Evolutionary conservation across 495 filamentous ascomycete species (phyloP).

Genomic region (Acidiella bohemica): DNA sequence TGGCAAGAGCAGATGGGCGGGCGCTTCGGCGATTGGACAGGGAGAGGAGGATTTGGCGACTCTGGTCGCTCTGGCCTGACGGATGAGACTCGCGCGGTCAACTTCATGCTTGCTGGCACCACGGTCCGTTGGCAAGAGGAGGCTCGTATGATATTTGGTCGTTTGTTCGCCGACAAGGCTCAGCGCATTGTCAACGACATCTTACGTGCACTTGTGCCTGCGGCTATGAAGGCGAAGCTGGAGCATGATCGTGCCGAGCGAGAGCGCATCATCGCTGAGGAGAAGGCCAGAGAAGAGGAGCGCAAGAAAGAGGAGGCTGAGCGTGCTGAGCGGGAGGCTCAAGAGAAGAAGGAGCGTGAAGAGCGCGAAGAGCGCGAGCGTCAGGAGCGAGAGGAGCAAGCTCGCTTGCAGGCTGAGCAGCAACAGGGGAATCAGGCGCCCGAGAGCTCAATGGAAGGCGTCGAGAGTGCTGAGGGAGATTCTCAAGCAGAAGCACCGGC

Average conservation of each 20-base stretch:
- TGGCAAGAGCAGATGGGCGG: constrained; percentile 9
- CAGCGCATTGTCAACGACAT: constrained; percentile 58
- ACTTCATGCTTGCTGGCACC: constrained; percentile 58
- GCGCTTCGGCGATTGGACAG: not conserved
- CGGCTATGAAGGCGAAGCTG: constrained; percentile 67
- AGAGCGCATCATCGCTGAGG: constrained; percentile 29
- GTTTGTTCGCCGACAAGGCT: constrained; percentile 54
- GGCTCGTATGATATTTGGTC: constrained; percentile 70
- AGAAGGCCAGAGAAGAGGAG: constrained; percentile 24
- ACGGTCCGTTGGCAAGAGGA: constrained; percentile 77
- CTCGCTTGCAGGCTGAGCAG: constrained; percentile 1
- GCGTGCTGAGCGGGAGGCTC: constrained; percentile 36
- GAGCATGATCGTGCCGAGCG: constrained; percentile 44
- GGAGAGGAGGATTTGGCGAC: not conserved
- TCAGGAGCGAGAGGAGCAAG: constrained; percentile 41
- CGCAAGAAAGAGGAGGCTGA: constrained; percentile 34
- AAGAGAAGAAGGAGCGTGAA: constrained; percentile 25
- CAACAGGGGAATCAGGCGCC: not conserved
- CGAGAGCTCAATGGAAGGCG: constrained; percentile 62
- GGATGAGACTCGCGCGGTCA: constrained; percentile 42
- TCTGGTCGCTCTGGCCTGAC: not conserved
- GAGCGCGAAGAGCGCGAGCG: constrained; percentile 46
- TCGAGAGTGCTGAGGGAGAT: constrained; percentile 41
- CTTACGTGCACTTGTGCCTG: constrained; percentile 60
- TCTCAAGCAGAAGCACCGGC: constrained; percentile 40